phyloP scores from a whole-genome alignment of 2,329 filamentous ascomycete species.

The Scedosporium dehoogii region DNA sequence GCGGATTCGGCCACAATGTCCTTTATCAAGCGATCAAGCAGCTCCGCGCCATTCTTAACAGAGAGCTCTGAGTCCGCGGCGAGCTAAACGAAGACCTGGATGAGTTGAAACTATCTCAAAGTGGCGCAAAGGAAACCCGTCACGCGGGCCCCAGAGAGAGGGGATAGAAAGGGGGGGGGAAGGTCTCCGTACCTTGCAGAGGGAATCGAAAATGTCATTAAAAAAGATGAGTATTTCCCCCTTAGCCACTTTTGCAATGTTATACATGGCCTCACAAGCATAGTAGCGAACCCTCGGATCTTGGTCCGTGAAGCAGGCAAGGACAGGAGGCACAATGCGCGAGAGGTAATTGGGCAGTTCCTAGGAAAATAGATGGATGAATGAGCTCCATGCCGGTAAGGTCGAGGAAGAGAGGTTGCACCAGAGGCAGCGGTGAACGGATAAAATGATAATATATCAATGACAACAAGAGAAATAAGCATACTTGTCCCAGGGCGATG shows the following conservation, averaged over 20 bases:
- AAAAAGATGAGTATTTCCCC: conserved; percentile 96
- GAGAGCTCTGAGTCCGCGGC: conserved; percentile 93
- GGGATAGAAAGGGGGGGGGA: background rate
- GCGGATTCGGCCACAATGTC: conserved; percentile 94
- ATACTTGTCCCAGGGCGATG: conserved; percentile 84
- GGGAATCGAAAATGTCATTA: conserved; percentile 94
- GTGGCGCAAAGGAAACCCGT: background rate
- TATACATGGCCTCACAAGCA: conserved; percentile 99
- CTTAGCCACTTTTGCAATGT: conserved; percentile 98
- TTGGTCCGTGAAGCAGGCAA: conserved; percentile 96
- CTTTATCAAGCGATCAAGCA: conserved; percentile 89
- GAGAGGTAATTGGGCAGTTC: conserved; percentile 87
- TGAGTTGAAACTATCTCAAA: background rate
- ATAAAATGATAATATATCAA: background rate
- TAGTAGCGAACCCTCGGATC: conserved; percentile 97
- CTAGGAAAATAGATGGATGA: conserved; percentile 28
- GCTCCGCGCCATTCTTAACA: conserved; percentile 94
- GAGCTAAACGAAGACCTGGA: conserved; percentile 44
- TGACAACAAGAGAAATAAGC: conserved; percentile 22
- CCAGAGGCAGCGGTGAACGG: background rate
- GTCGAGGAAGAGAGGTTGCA: conserved; percentile 4
- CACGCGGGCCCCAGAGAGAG: background rate
- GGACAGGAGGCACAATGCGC: conserved; percentile 88
- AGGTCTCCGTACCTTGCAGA: conserved; percentile 65
- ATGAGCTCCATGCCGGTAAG: background rate